phyloP scores from a whole-genome alignment of 257 asterid species.

The Salvia hispanica region DNA sequence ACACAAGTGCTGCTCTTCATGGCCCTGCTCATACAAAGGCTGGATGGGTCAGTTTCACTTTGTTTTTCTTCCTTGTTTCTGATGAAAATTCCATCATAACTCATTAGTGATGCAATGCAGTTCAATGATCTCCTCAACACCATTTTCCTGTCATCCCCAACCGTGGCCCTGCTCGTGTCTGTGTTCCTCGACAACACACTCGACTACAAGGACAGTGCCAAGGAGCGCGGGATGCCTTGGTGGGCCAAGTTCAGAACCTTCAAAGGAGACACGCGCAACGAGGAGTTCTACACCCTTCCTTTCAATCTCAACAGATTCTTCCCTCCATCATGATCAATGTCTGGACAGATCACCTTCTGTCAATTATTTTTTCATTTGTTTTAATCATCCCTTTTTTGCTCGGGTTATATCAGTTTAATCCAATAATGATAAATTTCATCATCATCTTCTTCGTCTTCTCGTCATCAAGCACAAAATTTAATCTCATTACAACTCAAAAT shows the following conservation, averaged over 20 bases:
- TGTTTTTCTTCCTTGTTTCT: too few species aligned
- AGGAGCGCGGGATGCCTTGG: constrained; percentile 99
- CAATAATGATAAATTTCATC: too few species aligned
- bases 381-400: constrained; percentile 25
- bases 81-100: too few species aligned
- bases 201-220: constrained; percentile 83
- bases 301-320: constrained; percentile 92
- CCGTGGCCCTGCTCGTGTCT: constrained; percentile 76
- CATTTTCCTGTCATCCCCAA: constrained; percentile 75
- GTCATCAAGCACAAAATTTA: background rate
- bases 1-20: constrained; percentile 71
- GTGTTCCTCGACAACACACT: constrained; percentile 94
- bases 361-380: constrained; percentile 50
- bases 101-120: constrained; percentile 40
- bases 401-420: constrained; percentile 60
- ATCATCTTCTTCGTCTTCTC: too few species aligned
- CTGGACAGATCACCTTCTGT: constrained; percentile 54
- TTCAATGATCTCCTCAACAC: constrained; percentile 95
- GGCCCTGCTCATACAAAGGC: constrained; percentile 91
- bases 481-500: background rate
- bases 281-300: constrained; percentile 97
- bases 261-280: constrained; percentile 90
- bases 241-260: constrained; percentile 90
- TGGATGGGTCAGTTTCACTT: constrained; percentile 74
- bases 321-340: constrained; percentile 74